Conservation (phyloP, 495 filamentous ascomycete genomes). For the Trichoderma asperelloides region DNA sequence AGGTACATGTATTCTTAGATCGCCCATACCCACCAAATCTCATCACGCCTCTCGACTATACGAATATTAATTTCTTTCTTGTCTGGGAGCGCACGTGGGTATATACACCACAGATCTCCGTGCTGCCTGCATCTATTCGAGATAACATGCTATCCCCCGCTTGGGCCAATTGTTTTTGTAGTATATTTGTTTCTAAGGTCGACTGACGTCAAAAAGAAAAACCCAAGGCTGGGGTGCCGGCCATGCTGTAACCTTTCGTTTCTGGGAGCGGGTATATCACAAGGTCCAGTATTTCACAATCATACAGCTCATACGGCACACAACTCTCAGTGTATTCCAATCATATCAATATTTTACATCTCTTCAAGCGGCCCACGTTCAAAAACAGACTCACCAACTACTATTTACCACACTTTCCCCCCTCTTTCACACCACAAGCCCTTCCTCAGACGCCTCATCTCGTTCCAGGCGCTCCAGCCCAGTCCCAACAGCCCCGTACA, state of each 20-base stretch:
- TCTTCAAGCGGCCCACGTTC: background rate
- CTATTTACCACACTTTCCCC: background rate
- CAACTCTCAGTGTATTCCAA: background rate
- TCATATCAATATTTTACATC: background rate
- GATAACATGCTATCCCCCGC: no score
- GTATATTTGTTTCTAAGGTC: no score
- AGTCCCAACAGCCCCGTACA: constrained; percentile 61
- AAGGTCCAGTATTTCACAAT: no score
- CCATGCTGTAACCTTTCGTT: no score
- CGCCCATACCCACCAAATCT: background rate
- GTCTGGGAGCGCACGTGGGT: background rate
- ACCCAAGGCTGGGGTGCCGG: no score
- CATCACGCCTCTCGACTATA: background rate
- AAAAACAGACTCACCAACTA: background rate
- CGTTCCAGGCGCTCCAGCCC: constrained; percentile 38
- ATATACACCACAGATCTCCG: background rate
- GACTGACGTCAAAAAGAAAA: no score
- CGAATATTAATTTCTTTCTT: background rate
- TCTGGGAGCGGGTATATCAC: no score
- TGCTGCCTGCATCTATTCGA: background rate
- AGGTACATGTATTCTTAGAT: background rate
- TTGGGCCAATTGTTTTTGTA: no score
- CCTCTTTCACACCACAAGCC: constrained; percentile 34
- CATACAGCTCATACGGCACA: no score
- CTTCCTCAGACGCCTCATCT: constrained; percentile 37